Evolutionary conservation across 1,139 yeast species (phyloP), one percentile per base, ranked within the genome.

Genomic region (Blastobotrys indianensis): DNA sequence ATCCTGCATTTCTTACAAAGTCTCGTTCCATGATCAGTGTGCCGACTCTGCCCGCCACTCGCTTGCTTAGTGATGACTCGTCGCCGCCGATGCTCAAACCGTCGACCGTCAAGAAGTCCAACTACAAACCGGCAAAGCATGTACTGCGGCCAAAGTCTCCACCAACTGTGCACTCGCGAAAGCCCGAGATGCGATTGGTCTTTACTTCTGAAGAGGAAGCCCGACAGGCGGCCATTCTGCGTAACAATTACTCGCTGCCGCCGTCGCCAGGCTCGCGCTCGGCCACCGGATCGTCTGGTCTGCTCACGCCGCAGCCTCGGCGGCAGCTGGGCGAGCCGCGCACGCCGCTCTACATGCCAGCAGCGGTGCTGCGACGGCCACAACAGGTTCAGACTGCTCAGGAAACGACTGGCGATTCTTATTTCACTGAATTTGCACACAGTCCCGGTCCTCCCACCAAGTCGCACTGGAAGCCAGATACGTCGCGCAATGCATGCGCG

Each of bases 301-400:
- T 16, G 17, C 23, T 32, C 33, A 28, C 44, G 20, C 29, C 30
- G 25, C 36, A 32, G 16, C 29, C 34, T 9, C 45, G 39, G 17
- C 35, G 42, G 9, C 45, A 41, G 30, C 28, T 45, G 29, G 20
- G 37, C 28, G 46, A 63, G 37, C 86, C 87, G 48, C 77, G 88
- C 58, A 82, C 85, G 57, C 97, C 97, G 5, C 70, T 88, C 71
- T 88, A 87, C 61, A 74, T 85, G 0, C 97, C 97, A 0, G 25
- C 25, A 20, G 96, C 96, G 0, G 97, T 88, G 5, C 70, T 90
- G 46, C 73, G 97, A 30, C 79, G 76, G 58, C 28, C 40, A 7
- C 17, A 15, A 29, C 39, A 36, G 39, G 29, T 11, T 4, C 30
- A 36, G 7, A 31, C 33, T 4, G 16, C 28, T 3, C 25, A 20